These are phyloP conservation scores for Penicillium daleae DNA, from an alignment of 495 filamentous ascomycete genomes.

Conservation along the genomic window DNA sequence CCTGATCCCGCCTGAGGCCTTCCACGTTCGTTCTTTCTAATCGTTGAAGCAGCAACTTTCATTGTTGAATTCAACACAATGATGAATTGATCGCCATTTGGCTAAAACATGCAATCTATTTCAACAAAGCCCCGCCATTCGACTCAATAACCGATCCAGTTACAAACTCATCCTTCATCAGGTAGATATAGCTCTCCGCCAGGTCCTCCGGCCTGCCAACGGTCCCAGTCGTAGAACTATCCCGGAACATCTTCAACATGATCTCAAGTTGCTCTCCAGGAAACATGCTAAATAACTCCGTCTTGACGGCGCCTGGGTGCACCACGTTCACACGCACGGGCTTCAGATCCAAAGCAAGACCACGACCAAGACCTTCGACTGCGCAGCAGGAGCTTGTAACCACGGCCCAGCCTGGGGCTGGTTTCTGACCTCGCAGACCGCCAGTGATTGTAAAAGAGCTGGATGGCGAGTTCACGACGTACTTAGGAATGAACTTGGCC, in stretches of 20 bases:
- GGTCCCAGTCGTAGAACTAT: conserved; percentile 44
- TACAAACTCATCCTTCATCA: conserved; percentile 60
- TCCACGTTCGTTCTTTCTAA: too few species aligned
- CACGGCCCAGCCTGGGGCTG: conserved; percentile 50
- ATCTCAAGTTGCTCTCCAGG: conserved; percentile 12
- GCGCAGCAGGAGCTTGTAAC: conserved; percentile 47
- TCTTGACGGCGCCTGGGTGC: conserved; percentile 58
- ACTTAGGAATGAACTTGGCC: conserved; percentile 52
- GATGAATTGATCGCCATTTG: neutral
- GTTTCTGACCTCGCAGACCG: conserved; percentile 54
- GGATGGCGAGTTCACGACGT: conserved; percentile 43
- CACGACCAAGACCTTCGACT: conserved; percentile 48
- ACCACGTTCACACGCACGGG: conserved; percentile 68
- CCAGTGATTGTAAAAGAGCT: conserved; percentile 59
- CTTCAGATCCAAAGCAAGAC: conserved; percentile 61
- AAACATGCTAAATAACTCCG: conserved; percentile 43
- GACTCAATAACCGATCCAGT: conserved; percentile 51
- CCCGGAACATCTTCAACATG: conserved; percentile 24
- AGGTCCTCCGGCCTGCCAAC: conserved; percentile 60
- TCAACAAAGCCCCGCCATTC: conserved; percentile 33
- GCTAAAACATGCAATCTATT: neutral
- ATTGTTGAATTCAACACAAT: neutral
- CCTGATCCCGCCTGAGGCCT: too few species aligned
- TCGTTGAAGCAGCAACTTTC: too few species aligned
- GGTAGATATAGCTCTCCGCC: conserved; percentile 67